Base-by-base conservation (phyloP, 2,329 filamentous ascomycete genomes). In the Botrytis aclada region DNA sequence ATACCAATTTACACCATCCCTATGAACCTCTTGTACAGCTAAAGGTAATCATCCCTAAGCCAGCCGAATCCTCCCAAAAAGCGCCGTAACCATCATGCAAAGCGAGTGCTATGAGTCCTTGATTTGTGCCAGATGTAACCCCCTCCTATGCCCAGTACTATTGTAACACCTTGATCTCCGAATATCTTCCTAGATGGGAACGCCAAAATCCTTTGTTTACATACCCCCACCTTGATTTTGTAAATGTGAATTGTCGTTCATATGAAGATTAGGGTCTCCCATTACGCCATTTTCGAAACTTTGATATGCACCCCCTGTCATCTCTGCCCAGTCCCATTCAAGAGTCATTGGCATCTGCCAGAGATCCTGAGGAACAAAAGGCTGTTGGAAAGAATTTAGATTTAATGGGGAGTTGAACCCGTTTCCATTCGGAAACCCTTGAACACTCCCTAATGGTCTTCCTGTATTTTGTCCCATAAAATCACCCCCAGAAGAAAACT, bases 311-410 rank as follows among this genome's bases (percentile, higher is more conserved):
- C 88, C 89, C n/a, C 88, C 88, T 45, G 87, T 90, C 85, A 91
- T 89, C 81, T 90, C 89, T 1, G 88, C 88, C 88, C 88, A 91
- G 79, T 88, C 79, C 90, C 90, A 93, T 80, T 98, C 95, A 34
- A 98, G 87, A 4, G 93, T 97, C 91, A 97, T 97, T 1, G 95
- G 95, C 88, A 98, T 91, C 81, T 95, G 92, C 90, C 96, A 99
- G 39, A 98, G 83, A 82, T 98, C 96, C 78, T 95, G 94, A 7
- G 96, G 95, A 34, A 98, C 89, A 79, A 97, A 92, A 0, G 95
- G 95, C 77, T 97, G 93, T 79, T 95, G 92, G 80, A 95, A 94
- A 29, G 85, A 79, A 20, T 83, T 81, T 51, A 83, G 80, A 72
- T 77, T 79, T 16, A 79, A 69, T 18, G 78, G 76, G 2, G 78